Evolutionary conservation across 805 yeast species (phyloP), one percentile per base, ranked within the genome.

Genomic region (Candida arabinofermentans): DNA sequence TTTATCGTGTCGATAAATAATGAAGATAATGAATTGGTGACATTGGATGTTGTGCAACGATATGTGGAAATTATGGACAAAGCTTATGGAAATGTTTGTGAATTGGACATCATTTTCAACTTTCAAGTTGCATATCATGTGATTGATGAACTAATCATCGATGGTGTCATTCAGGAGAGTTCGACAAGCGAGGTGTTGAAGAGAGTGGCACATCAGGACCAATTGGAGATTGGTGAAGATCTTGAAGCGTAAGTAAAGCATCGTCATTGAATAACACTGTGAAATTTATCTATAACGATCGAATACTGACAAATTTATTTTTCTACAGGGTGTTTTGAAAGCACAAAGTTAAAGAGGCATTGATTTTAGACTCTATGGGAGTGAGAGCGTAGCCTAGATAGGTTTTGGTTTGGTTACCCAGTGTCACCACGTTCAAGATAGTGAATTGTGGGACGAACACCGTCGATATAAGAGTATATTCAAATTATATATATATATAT

Each of bases 31-130:
- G 99, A 93, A 61, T 71, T 93, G 48, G 65, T 87, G 41, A 81
- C 95, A 1, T 69, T 93, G 42, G 99, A 93, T 57, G 69, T 85
- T 14, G 82, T 93, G 39, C 99, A 93, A 61, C 72, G 97, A 46
- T 93, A 82, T 61, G 99, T 93, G 31, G 99, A 93, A 62, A 89
- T 87, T 50, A 88, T 93, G 96, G 99, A 93, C 69, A 83, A 85
- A 53, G 80, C 89, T 45, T 93, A 87, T 59, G 97, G 96, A 10
- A 91, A 88, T 57, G 99, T 93, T 14, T 89, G 97, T 65, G 99
- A 93, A 62, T 71, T 93, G 55, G 99, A 93, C 66, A 93, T 93
- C 48, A 93, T 93, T 37, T 93, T 93, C 75, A 93, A 95, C 57
- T 93, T 93, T 66, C 86, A 86, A 53, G 85, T 86, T 59, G 97